Evolutionary conservation across 345 rosid genomes (phyloP), one percentile per base, ranked within the genome.

Genomic region (Gossypium ekmanianum): DNA sequence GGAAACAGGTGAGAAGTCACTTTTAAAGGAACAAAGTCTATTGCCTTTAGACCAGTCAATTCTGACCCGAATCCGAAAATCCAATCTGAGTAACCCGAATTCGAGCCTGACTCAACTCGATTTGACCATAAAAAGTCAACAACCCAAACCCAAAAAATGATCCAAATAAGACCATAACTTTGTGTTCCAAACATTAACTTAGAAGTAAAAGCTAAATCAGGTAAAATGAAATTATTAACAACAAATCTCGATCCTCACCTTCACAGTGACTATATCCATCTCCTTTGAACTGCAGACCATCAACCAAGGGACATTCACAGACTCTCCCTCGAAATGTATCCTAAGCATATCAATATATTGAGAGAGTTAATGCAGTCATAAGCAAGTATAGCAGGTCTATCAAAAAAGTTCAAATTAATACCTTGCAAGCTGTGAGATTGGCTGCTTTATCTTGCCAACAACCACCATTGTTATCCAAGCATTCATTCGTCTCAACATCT

Each of bases 261-360:
- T 93, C 97, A 86, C 99, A 95, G 47, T 87, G 87, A 82, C 81
- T 90, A 82, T 95, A 95, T 77, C 98, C 99, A 82, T 95, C 98
- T 82, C 99, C 98, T 81, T 85, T 95, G 81, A 95, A 95, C 84
- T 84, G 91, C 82, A 95, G 94, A 43, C 97, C 99, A 88, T 93
- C 91, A 50, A 95, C 94, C 71, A 87, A 52, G 63, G 99, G 98
- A 68, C 99, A 95, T 71, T 87, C 97, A 52, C 99, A 95, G 65
- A 93, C 94, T 76, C 88, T 89, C 72, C 99, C 99, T 71, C 99
- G 97, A 73, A 95, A 95, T 16, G 99, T 95, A 83, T 95, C 99
- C 99, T 95, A 83, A 71, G 13, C 7, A 61, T 52, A 73, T 59
- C n/a, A 65, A 20, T 47, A 50, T 9, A 51, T 17, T 8, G 57